Evolutionary conservation across 805 yeast genomes (phyloP), one percentile per base, ranked within the genome.

Genomic region (Scheffersomyces ergatensis): DNA sequence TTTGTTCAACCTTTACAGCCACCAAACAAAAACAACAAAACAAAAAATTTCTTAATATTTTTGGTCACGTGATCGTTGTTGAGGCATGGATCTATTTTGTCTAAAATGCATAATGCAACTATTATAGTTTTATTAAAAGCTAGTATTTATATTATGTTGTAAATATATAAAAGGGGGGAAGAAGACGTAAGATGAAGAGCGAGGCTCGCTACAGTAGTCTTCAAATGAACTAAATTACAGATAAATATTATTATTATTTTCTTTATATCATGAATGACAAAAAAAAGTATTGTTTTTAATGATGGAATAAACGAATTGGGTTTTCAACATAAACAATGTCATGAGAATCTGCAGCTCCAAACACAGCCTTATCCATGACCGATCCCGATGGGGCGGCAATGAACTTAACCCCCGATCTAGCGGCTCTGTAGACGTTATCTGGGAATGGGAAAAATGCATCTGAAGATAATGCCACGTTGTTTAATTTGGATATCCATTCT

Each of bases 391-490:
- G 96, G 38, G 99, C 99, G 57, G 96, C 95, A 62, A 93, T 77
- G 72, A 74, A 93, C 68, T 88, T 89, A 55, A 90, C 99, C 65
- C 99, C 99, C 15, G 95, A 85, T 76, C 87, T 82, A 38, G 83
- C 97, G 50, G 98, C 98, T 67, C 99, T 83, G 81, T 92, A 89
- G 54, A 93, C 96, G 62, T 93, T 93, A 69, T 93, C 99, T 51
- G 98, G 93, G 93, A 93, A 93, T 70, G 99, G 99, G 95, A 93
- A 93, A 82, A 93, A 93, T 21, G 99, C 99, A 64, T 93, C 99
- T 3, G 97, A 89, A 14, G 97, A 85, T 54, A 90, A 76, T 11
- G 98, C 89, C 42, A 93, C 99, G 55, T 87, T 82, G 44, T 73
- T 79, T 65, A 89, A 77, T 72, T 89, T 80, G 47, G 70, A 55